These are phyloP conservation scores for Periconia sp. DNA, from an alignment of 2,329 filamentous ascomycete genomes.

Conservation along the genomic window DNA sequence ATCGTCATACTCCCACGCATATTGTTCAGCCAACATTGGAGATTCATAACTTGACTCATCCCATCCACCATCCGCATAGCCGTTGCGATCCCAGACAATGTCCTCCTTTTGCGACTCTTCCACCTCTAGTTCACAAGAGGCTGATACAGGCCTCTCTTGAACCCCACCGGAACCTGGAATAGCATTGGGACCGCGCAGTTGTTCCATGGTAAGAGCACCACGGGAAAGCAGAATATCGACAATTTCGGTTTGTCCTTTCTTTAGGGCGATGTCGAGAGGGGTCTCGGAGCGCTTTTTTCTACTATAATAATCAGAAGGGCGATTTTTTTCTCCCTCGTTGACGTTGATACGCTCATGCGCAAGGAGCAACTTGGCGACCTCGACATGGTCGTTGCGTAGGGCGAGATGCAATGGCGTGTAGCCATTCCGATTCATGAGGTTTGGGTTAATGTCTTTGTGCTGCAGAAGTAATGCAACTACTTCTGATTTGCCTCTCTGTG, in stretches of 20 bases:
- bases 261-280: neutral
- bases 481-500: too few species aligned
- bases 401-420: neutral
- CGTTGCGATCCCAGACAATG: too few species aligned
- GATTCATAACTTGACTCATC: too few species aligned
- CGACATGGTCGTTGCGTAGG: neutral
- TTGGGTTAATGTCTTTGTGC: constrained; percentile 4
- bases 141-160: too few species aligned
- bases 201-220: constrained; percentile 1
- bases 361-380: constrained; percentile 6
- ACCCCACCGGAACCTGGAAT: too few species aligned
- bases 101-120: too few species aligned
- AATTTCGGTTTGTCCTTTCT: neutral
- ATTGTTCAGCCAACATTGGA: too few species aligned
- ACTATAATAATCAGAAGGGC: neutral
- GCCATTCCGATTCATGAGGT: neutral
- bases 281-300: neutral
- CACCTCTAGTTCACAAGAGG: too few species aligned
- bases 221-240: constrained; percentile 2
- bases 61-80: too few species aligned
- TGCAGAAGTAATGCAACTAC: too few species aligned
- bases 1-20: too few species aligned
- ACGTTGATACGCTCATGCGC: constrained; percentile 1
- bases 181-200: too few species aligned
- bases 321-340: neutral